Base-by-base conservation (phyloP, 768 basidiomycete genomes). In the Russula dissimulans region DNA sequence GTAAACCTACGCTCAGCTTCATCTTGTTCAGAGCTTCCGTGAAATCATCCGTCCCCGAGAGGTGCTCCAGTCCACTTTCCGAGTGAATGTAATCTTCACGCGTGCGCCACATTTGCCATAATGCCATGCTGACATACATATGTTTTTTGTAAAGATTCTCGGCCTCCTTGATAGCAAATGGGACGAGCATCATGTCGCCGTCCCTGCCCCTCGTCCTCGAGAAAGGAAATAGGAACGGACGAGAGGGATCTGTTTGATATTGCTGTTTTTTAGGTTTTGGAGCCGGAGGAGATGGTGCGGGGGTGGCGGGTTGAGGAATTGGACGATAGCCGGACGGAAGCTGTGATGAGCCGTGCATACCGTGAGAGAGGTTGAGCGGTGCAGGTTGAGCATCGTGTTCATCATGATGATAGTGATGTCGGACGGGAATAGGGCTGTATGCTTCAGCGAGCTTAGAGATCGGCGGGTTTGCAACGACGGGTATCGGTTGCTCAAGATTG, bases 221-320 rank as follows among this genome's bases (percentile, higher is more conserved):
- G 70, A 97, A 99, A 0, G 97, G 97, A 71, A 99, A 95, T 61
- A 98, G 75, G 71, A 98, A 99, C 1, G 97, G 95, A 12, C 90
- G 80, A 48, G 76, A 84, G 70, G 95, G 97, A 72, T 99, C 97
- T 0, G 97, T 99, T 70, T 98, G 97, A 71, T 92, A 99, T 70
- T 95, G 92, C 70, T 95, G 95, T 71, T 98, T 97, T 77, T 99
- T 99, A 10, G 91, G 92, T 69, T 95, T 97, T 2, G 85, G 89
- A 7, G 82, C 78, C 0, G 61, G 60, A 52, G 94, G 94, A 0
- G 91, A 84, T 2, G 95, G 93, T 29, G 93, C 92, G 6, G 95
- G 95, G 4, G 95, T 98, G 12, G 85, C 81, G 1, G 92, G 86
- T 68, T 89, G 89, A 15, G 80, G 83, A 29, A 69, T 67, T 31